Conservation (phyloP, 1,139 yeast genomes). For the Geotrichum macrosporum region DNA sequence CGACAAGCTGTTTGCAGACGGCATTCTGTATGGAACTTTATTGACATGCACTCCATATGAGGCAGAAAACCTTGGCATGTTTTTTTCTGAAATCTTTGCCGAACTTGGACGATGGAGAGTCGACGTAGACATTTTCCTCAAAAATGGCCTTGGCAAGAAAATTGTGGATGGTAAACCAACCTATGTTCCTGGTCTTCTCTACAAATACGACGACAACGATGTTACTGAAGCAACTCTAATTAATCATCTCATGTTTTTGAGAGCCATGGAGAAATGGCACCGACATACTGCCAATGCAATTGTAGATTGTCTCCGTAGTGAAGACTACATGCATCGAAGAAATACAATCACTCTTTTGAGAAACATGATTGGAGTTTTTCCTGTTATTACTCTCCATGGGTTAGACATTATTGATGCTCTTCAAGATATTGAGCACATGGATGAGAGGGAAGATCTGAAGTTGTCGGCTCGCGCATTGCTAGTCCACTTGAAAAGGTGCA, state of each 20-base stretch:
- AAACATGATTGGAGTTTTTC: constrained; percentile 60
- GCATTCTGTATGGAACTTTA: constrained; percentile 55
- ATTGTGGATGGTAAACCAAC: constrained; percentile 24
- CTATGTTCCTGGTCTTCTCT: constrained; percentile 32
- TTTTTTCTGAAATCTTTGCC: constrained; percentile 55
- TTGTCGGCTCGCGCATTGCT: constrained; percentile 72
- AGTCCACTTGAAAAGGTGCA: constrained; percentile 63
- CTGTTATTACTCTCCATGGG: constrained; percentile 66
- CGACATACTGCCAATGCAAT: constrained; percentile 46
- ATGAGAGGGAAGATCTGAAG: constrained; percentile 74
- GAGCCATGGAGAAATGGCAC: constrained; percentile 55
- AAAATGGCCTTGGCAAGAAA: constrained; percentile 35
- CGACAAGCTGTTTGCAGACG: constrained; percentile 48
- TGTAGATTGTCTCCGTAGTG: constrained; percentile 47
- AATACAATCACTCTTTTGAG: constrained; percentile 77
- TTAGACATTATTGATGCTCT: constrained; percentile 49
- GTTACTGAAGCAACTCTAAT: constrained; percentile 26
- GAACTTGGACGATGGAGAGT: constrained; percentile 46
- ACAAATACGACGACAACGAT: constrained; percentile 26
- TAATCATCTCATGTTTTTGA: constrained; percentile 42
- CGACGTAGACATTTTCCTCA: constrained; percentile 32
- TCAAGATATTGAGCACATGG: constrained; percentile 48
- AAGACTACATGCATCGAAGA: constrained; percentile 74
- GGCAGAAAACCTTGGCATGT: constrained; percentile 78
- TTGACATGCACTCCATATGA: constrained; percentile 72